These are phyloP conservation scores for Elsinoe australis DNA, from an alignment of 2,329 filamentous ascomycete species.

Conservation along the genomic window DNA sequence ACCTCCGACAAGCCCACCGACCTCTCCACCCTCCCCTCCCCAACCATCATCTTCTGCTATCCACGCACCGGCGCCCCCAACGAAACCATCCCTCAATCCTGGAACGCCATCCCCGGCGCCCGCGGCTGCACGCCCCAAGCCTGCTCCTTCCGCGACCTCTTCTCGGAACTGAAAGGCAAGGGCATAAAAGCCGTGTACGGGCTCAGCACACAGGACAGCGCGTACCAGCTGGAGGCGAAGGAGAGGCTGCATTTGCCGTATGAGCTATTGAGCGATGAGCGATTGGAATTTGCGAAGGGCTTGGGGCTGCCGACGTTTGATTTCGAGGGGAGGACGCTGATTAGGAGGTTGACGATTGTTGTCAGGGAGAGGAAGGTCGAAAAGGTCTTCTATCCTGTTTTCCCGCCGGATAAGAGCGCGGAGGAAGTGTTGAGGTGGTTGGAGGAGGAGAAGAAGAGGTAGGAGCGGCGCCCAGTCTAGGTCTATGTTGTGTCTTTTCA, in stretches of 20 bases:
- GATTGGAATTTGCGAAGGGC: conserved; percentile 29
- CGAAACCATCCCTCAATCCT: conserved; percentile 35
- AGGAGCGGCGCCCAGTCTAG: not conserved
- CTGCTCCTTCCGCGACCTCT: conserved; percentile 37
- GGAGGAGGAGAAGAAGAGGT: conserved; percentile 11
- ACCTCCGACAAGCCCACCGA: conserved; percentile 30
- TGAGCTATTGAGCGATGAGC: conserved; percentile 37
- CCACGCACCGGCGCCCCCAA: conserved; percentile 35
- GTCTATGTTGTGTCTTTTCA: not conserved
- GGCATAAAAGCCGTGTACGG: conserved; percentile 35
- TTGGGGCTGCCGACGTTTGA: conserved; percentile 36
- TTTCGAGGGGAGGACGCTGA: conserved; percentile 32
- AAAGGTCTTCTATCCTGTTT: conserved; percentile 40
- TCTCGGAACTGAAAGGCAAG: conserved; percentile 25
- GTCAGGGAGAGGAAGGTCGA: conserved; percentile 35
- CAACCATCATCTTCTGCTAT: conserved; percentile 39
- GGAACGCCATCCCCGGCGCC: conserved; percentile 39
- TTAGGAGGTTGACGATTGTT: conserved; percentile 35
- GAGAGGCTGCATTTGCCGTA: conserved; percentile 35
- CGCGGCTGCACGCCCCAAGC: conserved; percentile 40
- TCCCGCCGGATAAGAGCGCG: conserved; percentile 36
- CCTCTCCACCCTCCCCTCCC: conserved; percentile 31
- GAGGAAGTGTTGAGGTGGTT: conserved; percentile 33
- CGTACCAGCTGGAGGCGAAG: conserved; percentile 35
- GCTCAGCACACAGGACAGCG: conserved; percentile 35